phyloP scores from a whole-genome alignment of 208 protist genomes.

The Herpetomonas samuelpessoai region DNA sequence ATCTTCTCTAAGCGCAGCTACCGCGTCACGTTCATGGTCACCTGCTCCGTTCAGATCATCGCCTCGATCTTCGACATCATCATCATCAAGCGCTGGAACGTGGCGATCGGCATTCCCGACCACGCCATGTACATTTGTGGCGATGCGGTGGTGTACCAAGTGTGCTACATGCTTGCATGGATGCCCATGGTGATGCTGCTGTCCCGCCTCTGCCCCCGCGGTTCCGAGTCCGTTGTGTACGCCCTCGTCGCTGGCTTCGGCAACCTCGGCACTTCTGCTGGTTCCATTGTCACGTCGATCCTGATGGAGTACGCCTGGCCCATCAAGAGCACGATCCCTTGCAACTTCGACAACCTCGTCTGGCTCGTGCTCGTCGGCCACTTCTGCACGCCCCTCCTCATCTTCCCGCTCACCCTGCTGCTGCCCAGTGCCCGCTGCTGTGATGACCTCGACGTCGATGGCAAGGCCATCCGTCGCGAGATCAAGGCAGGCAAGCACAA shows the following conservation, averaged over 20 bases:
- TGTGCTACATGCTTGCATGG: constrained; percentile 56
- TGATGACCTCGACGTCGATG: constrained; percentile 26
- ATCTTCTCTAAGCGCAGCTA: constrained; percentile 49
- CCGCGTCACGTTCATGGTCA: no score
- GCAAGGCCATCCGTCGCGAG: no score
- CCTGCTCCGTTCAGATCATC: no score
- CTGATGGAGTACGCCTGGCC: constrained; percentile 57
- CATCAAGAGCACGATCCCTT: constrained; percentile 35
- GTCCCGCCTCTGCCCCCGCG: no score
- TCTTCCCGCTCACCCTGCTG: constrained; percentile 49
- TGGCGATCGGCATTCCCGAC: no score
- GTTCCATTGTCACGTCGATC: constrained; percentile 35
- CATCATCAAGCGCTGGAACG: constrained; percentile 71
- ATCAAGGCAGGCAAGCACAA: no score
- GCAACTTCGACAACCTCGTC: constrained; percentile 63
- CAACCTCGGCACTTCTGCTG: constrained; percentile 49
- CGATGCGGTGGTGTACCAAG: constrained; percentile 63
- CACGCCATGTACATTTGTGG: no score
- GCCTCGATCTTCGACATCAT: constrained; percentile 63
- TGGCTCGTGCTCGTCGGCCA: constrained; percentile 57
- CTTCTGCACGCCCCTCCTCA: constrained; percentile 42
- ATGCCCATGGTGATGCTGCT: constrained; percentile 82
- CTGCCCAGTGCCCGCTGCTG: constrained; percentile 45
- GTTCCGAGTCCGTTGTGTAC: constrained; percentile 74
- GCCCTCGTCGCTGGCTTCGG: constrained; percentile 71